Conservation (phyloP, 2,329 filamentous ascomycete species). For the Fusarium cicatricum region DNA sequence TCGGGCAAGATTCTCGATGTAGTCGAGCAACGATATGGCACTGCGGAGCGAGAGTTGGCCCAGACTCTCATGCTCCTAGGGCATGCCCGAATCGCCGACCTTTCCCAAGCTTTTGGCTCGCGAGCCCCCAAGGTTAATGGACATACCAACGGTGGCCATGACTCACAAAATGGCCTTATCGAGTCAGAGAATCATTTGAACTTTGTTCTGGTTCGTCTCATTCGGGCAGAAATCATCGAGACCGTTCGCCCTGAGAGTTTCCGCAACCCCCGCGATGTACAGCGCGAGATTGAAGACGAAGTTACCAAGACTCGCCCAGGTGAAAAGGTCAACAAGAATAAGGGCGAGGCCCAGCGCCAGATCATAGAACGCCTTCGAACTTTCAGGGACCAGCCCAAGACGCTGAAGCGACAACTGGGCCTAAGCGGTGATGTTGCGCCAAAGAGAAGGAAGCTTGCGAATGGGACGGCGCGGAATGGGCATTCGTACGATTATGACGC, state of each 20-base stretch:
- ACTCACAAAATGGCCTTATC: conserved; percentile 48
- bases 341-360: conserved; percentile 66
- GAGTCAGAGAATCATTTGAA: conserved; percentile 59
- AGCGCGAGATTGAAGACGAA: conserved; percentile 69
- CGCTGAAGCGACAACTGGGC: conserved; percentile 61
- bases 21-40: conserved; percentile 76
- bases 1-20: conserved; percentile 82
- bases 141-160: conserved; percentile 46
- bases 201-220: conserved; percentile 59
- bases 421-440: conserved; percentile 49
- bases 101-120: conserved; percentile 68
- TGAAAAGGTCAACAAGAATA: conserved; percentile 65
- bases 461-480: conserved; percentile 50
- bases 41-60: conserved; percentile 76
- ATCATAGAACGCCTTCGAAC: conserved; percentile 62
- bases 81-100: conserved; percentile 75
- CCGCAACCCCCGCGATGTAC: conserved; percentile 67
- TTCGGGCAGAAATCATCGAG: conserved; percentile 73
- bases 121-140: conserved; percentile 49
- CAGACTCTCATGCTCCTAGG: conserved; percentile 80
- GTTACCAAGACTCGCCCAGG: conserved; percentile 59
- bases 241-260: conserved; percentile 67
- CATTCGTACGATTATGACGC: conserved; percentile 49
- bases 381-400: conserved; percentile 61
- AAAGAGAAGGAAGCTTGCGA: conserved; percentile 65